Evolutionary conservation across 1,284 basidiomycete species (phyloP), one percentile per base, ranked within the genome.

Genomic region (Tylopilus sp.): DNA sequence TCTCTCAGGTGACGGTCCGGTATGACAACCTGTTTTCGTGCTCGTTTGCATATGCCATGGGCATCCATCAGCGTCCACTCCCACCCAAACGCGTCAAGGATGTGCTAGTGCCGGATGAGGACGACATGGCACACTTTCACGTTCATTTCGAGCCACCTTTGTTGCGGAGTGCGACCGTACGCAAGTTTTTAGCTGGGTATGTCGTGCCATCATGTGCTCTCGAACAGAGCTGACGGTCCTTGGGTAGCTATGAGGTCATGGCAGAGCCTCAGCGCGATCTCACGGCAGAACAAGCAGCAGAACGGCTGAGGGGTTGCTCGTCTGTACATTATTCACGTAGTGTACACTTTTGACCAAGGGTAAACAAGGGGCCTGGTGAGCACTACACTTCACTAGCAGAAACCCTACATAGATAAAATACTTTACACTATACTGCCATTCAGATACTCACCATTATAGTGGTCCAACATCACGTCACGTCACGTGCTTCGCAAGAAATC

Each of bases 31-130:
- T 97, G 36, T 95, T 95, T 80, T 84, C 81, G 16, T 94, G 93
- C 76, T 94, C 95, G 0, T 98, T 98, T 81, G 93, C 96, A 0
- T 98, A 98, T 78, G 96, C 94, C n/a, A 97, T 98, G 95, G 96
- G 96, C 52, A 86, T 98, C 55, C 95, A 94, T 79, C 97, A 95
- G 79, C 87, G 88, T 6, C 93, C 95, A 2, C 79, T 89, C 3
- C 89, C 91, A 3, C 76, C 75, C 36, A 64, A 70, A 60, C 64
- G 72, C 41, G 63, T 70, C 24, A 64, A 71, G 3, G 68, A 67
- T 10, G 57, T 64, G 8, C 52, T 74, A 2, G 73, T 75, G 38
- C 79, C 82, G 36, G 81, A 84, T 49, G 81, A 85, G 26, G 84
- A 82, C 53, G 84, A 89, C 56, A 74, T 92, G 24, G 92, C 95